Conservation (phyloP, 805 yeast species). For the Pichia membranifaciens region DNA sequence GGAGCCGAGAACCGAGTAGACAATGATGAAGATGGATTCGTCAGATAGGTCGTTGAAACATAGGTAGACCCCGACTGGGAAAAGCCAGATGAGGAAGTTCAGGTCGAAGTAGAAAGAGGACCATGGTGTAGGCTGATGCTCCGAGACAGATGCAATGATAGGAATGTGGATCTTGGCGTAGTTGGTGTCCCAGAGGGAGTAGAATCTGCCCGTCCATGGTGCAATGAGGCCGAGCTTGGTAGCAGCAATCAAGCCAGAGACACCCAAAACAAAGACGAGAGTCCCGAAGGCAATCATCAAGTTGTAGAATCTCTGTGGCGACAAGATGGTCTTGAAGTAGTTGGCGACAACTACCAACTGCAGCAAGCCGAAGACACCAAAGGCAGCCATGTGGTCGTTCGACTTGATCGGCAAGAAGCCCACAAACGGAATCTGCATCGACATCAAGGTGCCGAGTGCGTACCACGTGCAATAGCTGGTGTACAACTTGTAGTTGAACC, state of each 20-base stretch:
- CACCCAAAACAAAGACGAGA: conserved; percentile 54
- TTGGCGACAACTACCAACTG: conserved; percentile 86
- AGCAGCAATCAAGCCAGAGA: conserved; percentile 65
- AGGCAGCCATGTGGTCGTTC: conserved; percentile 96
- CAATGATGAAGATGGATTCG: conserved; percentile 89
- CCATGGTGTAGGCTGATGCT: conserved; percentile 99
- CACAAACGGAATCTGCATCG: conserved; percentile 99
- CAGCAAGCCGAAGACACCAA: conserved; percentile 92
- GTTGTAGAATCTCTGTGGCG: conserved; percentile 66
- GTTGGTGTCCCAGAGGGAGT: conserved; percentile 95
- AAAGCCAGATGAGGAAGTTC: conserved; percentile 89
- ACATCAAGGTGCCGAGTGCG: conserved; percentile 92
- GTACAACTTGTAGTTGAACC: conserved; percentile 77
- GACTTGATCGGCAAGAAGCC: conserved; percentile 96
- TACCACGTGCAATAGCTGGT: conserved; percentile 96
- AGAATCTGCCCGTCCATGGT: conserved; percentile 99
- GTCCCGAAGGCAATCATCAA: conserved; percentile 57
- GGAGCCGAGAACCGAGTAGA: conserved; percentile 88
- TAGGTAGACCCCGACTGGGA: conserved; percentile 95
- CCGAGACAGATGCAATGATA: conserved; percentile 96
- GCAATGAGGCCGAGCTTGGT: conserved; percentile 93
- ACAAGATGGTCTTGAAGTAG: conserved; percentile 68
- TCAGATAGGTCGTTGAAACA: conserved; percentile 84
- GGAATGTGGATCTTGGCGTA: conserved; percentile 98
- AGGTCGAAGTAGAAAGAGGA: conserved; percentile 95